A percentile compares a stretch with the other conserved stretches of the same genome.
Evolutionary conservation across 805 yeast species (phyloP).

Genomic region (Saccharomycopsis lassenensis): DNA sequence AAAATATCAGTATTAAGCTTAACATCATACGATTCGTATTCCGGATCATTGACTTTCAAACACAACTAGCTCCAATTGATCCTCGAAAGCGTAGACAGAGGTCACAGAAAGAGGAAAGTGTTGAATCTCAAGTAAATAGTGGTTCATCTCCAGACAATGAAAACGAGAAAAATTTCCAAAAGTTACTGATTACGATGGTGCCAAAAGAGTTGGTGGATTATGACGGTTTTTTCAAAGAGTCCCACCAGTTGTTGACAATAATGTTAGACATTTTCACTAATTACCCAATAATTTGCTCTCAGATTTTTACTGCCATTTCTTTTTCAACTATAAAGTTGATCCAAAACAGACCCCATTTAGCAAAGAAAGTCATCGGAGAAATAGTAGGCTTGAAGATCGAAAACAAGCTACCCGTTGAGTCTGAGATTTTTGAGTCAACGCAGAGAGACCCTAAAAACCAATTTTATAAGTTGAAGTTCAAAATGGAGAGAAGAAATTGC

Average conservation of each 20-base stretch:
- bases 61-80: constrained; percentile 8
- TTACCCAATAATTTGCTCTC: constrained; percentile 7
- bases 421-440: constrained; percentile 3
- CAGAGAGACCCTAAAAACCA: constrained; percentile 1
- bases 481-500: constrained; percentile 9
- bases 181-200: too few species aligned
- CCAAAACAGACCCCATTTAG: constrained; percentile 9
- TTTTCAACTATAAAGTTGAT: constrained; percentile 13
- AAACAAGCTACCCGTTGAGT: constrained; percentile 5
- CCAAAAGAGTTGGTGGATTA: too few species aligned
- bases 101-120: not conserved
- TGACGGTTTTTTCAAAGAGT: too few species aligned
- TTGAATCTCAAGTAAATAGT: not conserved
- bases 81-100: constrained; percentile 15
- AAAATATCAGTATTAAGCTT: constrained; percentile 5
- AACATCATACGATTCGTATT: constrained; percentile 9
- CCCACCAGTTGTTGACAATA: too few species aligned
- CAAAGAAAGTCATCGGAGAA: not conserved
- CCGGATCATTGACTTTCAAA: constrained; percentile 8
- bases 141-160: not conserved
- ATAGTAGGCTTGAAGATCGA: constrained; percentile 8
- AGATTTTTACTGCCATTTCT: constrained; percentile 10
- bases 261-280: too few species aligned
- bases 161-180: too few species aligned
- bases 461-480: constrained; percentile 10